Conservation (phyloP, 1,284 basidiomycete species). For the Fistulinella cinereoalba region DNA sequence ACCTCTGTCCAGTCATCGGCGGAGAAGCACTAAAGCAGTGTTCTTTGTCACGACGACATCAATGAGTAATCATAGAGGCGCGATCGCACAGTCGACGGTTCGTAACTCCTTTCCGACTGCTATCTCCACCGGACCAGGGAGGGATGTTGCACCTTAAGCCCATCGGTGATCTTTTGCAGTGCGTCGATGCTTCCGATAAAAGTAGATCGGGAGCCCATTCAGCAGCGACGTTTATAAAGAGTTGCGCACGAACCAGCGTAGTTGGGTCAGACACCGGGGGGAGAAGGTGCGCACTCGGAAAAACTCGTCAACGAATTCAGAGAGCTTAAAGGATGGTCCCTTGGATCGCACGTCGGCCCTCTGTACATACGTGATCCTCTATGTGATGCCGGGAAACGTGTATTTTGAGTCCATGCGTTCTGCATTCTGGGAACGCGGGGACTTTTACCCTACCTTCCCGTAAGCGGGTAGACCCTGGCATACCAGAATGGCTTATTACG, state of each 20-base stretch:
- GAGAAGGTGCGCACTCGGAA: constrained; percentile 45
- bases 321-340: constrained; percentile 56
- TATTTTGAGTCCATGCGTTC: neutral
- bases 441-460: constrained; percentile 7
- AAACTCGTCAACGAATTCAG: constrained; percentile 63
- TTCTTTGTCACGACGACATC: too few relatives aligned
- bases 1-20: neutral
- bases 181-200: neutral
- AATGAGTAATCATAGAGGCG: constrained; percentile 45
- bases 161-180: constrained; percentile 9
- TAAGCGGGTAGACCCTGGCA: constrained; percentile 7
- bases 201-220: neutral
- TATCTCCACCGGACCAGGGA: constrained; percentile 21
- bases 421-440: neutral
- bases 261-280: constrained; percentile 48
- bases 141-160: constrained; percentile 33
- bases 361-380: neutral
- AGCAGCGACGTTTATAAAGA: constrained; percentile 54
- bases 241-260: constrained; percentile 52
- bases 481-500: constrained; percentile 19
- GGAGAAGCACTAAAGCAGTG: too few relatives aligned
- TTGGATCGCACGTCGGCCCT: constrained; percentile 37
- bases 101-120: constrained; percentile 39
- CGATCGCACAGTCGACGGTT: constrained; percentile 53
- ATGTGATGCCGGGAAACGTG: too few relatives aligned